Base-by-base conservation (phyloP, 768 basidiomycete genomes). In the Phallus indusiatus region DNA sequence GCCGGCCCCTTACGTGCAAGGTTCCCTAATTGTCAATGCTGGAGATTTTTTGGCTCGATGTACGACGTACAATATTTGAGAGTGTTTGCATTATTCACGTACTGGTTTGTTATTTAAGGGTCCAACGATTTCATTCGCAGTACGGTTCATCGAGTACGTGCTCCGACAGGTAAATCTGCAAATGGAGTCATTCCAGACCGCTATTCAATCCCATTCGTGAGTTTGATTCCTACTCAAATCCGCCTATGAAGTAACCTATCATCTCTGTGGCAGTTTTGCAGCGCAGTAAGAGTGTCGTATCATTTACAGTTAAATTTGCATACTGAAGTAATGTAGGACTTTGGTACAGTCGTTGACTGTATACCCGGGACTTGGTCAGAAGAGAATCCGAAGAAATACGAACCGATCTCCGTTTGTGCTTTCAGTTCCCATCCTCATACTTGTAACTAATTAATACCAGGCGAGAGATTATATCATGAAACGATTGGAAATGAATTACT, bases 121-220 rank as follows among this genome's bases (percentile, higher is more conserved):
- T 59, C 57, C n/a, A 59, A 59, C 34, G 57, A 59, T 22, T 72
- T 67, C 1, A 76, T 80, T 35, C 71, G 73, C 63, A 82, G 80
- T 65, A 78, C 81, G 0, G 62, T 80, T 9, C 81, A 82, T 64
- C 79, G 81, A 18, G 81, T 83, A 4, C 71, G 76, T 37, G 74
- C 76, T 1, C 79, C 77, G 20, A 67, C 60, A 8, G 52, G 62
- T 59, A 33, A 11, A 42, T 62, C 22, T 28, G 59, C 56, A n/a
- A 68, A 69, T 47, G 70, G 67, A 5, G 75, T 76, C 69, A 73
- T 78, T 1, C 79, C 77, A 1, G 75, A 76, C 35, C 71, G 83
- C 24, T 84, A 81, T 64, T 84, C 82, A 0, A 84, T 85, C 61
- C 83, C 84, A 35, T 84, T 83, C 64, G 80, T 80, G 61, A 61